These are phyloP conservation scores for Hirschioporus abietinus DNA, from an alignment of 768 basidiomycete genomes.

Conservation along the genomic window DNA sequence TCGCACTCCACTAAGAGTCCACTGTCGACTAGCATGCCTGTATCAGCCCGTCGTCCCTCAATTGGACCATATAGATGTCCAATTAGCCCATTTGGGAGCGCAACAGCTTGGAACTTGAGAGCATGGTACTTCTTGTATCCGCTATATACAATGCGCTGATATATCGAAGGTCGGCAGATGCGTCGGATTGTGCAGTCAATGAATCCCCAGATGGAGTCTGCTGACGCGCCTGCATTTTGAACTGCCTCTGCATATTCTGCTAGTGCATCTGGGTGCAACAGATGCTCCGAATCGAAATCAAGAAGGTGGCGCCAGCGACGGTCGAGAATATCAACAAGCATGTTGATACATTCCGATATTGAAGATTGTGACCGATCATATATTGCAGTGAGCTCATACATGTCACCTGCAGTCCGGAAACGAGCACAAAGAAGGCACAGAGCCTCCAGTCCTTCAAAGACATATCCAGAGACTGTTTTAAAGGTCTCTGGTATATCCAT, in stretches of 20 bases:
- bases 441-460: slow-evolving; percentile 15
- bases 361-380: slow-evolving; percentile 15
- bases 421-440: slow-evolving; percentile 16
- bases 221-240: slow-evolving; percentile 13
- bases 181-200: slow-evolving; percentile 21
- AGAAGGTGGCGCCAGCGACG: slow-evolving; percentile 19
- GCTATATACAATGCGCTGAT: slow-evolving; percentile 15
- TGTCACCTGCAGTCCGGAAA: slow-evolving; percentile 15
- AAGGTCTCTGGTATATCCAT: slow-evolving; percentile 14
- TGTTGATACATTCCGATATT: slow-evolving; percentile 19
- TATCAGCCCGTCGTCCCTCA: slow-evolving; percentile 18
- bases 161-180: slow-evolving; percentile 15
- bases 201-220: slow-evolving; percentile 16
- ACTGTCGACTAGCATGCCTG: slow-evolving; percentile 13
- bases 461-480: slow-evolving; percentile 6
- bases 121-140: slow-evolving; percentile 26
- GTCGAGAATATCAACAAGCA: slow-evolving; percentile 12
- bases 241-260: slow-evolving; percentile 17
- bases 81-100: slow-evolving; percentile 22
- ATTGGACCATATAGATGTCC: slow-evolving; percentile 22
- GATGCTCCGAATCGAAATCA: slow-evolving; percentile 13
- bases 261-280: slow-evolving; percentile 13
- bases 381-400: slow-evolving; percentile 13
- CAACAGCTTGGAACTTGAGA: slow-evolving; percentile 24
- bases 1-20: slow-evolving; percentile 9